phyloP scores from a whole-genome alignment of 139 green algal species.

The Nannochloris sp. region DNA sequence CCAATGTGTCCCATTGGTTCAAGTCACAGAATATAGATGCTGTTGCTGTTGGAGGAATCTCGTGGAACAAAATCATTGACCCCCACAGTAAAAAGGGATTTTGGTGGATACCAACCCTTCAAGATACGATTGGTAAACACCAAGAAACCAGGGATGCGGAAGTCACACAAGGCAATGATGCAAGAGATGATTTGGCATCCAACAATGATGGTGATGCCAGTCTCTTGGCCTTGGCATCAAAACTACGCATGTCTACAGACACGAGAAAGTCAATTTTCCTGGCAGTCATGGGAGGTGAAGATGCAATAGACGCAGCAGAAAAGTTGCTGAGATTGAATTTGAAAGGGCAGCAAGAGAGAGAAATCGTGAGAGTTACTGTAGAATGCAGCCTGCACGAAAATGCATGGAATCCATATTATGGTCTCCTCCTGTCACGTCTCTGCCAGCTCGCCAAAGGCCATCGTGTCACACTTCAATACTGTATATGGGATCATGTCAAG shows the following conservation, averaged over 20 bases:
- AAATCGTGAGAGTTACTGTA: constrained; percentile 63
- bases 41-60: constrained; percentile 48
- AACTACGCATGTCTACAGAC: constrained; percentile 59
- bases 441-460: constrained; percentile 38
- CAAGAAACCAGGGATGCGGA: neutral
- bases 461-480: constrained; percentile 62
- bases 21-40: constrained; percentile 34
- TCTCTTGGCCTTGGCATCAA: constrained; percentile 53
- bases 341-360: constrained; percentile 68
- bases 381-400: constrained; percentile 67
- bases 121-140: constrained; percentile 14
- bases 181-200: constrained; percentile 1
- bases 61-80: constrained; percentile 55
- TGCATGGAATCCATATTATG: constrained; percentile 77
- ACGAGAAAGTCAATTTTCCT: constrained; percentile 54
- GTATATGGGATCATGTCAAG: constrained; percentile 74
- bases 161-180: constrained; percentile 1
- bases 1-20: constrained; percentile 42
- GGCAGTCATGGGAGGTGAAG: constrained; percentile 66
- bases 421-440: constrained; percentile 46
- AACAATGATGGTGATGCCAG: constrained; percentile 6
- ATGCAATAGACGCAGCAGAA: constrained; percentile 65
- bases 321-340: constrained; percentile 63
- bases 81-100: constrained; percentile 46
- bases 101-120: constrained; percentile 51